Conservation (phyloP, 345 rosid species). For the Acer saccharum region DNA sequence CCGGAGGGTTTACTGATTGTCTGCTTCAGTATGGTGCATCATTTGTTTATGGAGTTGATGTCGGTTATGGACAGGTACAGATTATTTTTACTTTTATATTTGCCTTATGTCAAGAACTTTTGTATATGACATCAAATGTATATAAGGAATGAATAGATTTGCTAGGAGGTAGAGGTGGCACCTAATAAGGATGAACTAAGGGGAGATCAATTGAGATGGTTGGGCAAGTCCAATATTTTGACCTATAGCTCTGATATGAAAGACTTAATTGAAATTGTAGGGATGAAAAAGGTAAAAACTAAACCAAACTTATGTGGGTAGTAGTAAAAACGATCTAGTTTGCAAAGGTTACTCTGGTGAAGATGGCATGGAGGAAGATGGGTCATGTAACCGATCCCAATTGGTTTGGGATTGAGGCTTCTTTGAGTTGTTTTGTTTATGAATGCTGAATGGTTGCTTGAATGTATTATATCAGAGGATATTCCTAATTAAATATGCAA, state of each 20-base stretch:
- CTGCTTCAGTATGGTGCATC: conserved; percentile 94
- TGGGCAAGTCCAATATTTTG: background rate
- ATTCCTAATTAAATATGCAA: background rate
- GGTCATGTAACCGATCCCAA: background rate
- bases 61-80: conserved; percentile 90
- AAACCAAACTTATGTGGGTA: background rate
- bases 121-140: background rate
- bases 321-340: background rate
- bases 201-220: background rate
- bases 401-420: background rate
- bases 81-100: background rate
- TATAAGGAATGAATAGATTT: background rate
- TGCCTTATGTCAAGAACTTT: background rate
- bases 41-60: conserved; percentile 94
- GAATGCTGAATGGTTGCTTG: background rate
- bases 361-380: background rate
- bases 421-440: background rate
- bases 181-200: background rate
- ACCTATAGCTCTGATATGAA: background rate
- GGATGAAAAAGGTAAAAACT: background rate
- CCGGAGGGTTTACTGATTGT: conserved; percentile 96
- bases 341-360: background rate
- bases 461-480: no score
- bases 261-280: background rate
- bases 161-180: background rate